phyloP scores from a whole-genome alignment of 257 asterid species.

The Solanum pinnatisectum region DNA sequence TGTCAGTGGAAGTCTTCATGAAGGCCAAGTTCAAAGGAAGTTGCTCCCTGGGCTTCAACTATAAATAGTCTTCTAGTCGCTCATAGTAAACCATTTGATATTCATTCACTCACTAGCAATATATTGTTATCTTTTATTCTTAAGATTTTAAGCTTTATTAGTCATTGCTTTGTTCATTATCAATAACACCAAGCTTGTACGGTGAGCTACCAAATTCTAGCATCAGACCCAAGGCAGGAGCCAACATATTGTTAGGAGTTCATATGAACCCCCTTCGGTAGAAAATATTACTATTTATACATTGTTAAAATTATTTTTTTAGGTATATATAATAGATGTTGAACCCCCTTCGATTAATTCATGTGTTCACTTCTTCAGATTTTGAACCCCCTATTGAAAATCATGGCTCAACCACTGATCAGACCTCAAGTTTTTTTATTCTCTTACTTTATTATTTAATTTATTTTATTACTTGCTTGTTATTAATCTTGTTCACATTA shows the following conservation, averaged over 20 bases:
- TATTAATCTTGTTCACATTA: background rate
- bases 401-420: background rate
- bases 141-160: background rate
- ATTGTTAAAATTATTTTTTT: no score
- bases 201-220: background rate
- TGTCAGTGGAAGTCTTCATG: background rate
- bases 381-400: background rate
- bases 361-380: background rate
- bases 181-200: background rate
- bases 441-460: background rate
- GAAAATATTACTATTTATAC: background rate
- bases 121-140: no score
- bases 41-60: background rate
- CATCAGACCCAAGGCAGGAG: background rate
- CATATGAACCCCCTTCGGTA: background rate
- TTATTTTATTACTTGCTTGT: no score
- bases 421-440: background rate
- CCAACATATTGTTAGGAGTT: background rate
- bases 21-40: background rate
- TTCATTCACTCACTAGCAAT: background rate
- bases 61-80: background rate
- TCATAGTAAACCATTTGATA: background rate
- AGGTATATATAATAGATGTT: background rate
- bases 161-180: background rate
- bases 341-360: background rate